phyloP scores from a whole-genome alignment of 2,329 filamentous ascomycete species.

The Catunica adiposa region DNA sequence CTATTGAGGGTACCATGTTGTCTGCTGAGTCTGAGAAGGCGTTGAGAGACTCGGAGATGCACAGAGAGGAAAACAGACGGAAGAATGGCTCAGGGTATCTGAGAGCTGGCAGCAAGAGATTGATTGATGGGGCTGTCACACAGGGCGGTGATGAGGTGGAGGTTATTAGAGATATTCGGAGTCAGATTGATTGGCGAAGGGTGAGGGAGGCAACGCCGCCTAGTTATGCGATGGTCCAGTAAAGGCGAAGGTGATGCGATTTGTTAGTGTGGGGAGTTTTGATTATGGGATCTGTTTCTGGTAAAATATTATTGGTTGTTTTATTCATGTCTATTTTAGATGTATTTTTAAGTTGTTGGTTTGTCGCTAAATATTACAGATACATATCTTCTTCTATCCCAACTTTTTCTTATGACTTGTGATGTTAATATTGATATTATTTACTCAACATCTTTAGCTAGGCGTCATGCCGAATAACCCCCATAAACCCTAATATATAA shows the following conservation, averaged over 20 bases:
- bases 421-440: too few relatives aligned
- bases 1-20: constrained; percentile 78
- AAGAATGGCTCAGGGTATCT: constrained; percentile 9
- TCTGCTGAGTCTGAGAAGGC: constrained; percentile 47
- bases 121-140: constrained; percentile 12
- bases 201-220: constrained; percentile 12
- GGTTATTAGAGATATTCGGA: constrained; percentile 12
- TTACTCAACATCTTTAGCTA: too few relatives aligned
- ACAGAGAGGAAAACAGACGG: constrained; percentile 8
- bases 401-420: too few relatives aligned
- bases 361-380: too few relatives aligned
- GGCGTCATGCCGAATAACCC: too few relatives aligned
- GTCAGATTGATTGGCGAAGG: constrained; percentile 13
- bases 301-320: too few relatives aligned
- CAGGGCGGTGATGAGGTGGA: constrained; percentile 11
- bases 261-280: background rate
- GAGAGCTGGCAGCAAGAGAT: constrained; percentile 3
- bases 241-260: background rate
- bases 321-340: too few relatives aligned
- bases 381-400: too few relatives aligned
- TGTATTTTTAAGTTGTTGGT: too few relatives aligned
- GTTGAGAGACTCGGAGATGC: constrained; percentile 29
- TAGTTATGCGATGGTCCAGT: constrained; percentile 12
- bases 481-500: too few relatives aligned
- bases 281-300: background rate